phyloP scores from a whole-genome alignment of 164 flowering plant species.

The Magnolia sinica region DNA sequence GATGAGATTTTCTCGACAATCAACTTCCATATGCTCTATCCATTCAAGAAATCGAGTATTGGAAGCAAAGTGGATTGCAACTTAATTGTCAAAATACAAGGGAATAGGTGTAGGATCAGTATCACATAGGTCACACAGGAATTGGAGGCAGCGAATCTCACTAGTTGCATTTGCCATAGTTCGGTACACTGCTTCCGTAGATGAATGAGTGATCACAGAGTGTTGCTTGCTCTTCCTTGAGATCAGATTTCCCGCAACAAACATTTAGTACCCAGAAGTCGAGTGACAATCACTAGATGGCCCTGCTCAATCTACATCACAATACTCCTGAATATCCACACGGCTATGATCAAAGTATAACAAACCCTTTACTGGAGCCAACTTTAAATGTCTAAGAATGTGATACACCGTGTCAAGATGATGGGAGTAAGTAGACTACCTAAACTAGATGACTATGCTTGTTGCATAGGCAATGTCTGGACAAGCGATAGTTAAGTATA shows the following conservation, averaged over 20 bases:
- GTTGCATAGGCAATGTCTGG: background rate
- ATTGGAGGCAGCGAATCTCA: background rate
- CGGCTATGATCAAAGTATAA: background rate
- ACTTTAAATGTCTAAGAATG: background rate
- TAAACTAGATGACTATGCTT: background rate
- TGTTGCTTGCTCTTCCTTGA: background rate
- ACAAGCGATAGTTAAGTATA: background rate
- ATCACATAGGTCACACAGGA: background rate
- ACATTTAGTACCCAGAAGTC: background rate
- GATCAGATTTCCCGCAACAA: background rate
- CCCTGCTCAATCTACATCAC: background rate
- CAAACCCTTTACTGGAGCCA: background rate
- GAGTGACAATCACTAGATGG: background rate
- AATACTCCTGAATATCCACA: background rate
- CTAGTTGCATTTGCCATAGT: background rate
- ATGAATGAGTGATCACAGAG: background rate
- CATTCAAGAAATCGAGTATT: background rate
- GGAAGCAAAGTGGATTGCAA: background rate
- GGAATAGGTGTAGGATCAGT: background rate
- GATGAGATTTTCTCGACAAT: background rate
- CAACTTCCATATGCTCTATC: background rate
- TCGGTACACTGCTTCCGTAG: background rate
- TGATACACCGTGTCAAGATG: background rate
- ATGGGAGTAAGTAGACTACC: background rate
- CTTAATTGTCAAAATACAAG: background rate